These are phyloP conservation scores for Trichoderma koningii DNA, from an alignment of 2,329 filamentous ascomycete genomes.

Conservation along the genomic window DNA sequence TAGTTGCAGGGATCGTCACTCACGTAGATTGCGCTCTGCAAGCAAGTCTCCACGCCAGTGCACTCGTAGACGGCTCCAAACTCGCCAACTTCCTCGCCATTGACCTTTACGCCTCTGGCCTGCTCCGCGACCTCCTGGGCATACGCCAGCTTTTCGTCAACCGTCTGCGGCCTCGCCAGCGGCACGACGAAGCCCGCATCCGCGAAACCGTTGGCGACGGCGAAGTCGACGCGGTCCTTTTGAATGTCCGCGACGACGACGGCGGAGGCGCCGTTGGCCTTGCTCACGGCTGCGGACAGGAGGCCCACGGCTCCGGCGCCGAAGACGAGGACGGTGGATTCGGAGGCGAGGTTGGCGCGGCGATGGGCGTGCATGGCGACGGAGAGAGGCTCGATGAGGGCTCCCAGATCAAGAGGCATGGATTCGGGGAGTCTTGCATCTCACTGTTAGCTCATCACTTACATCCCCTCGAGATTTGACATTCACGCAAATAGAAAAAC, in stretches of 20 bases:
- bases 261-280: constrained; percentile 46
- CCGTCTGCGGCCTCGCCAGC: constrained; percentile 49
- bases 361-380: constrained; percentile 60
- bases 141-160: constrained; percentile 56
- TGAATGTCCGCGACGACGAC: constrained; percentile 61
- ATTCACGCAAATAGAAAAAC: background rate
- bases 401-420: constrained; percentile 55
- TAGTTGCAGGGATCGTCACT: background rate
- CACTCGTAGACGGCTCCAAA: constrained; percentile 74
- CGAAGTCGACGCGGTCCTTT: constrained; percentile 59
- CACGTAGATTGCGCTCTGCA: constrained; percentile 73
- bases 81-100: constrained; percentile 57
- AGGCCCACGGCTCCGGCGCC: constrained; percentile 65
- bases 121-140: constrained; percentile 52
- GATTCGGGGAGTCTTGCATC: constrained; percentile 49
- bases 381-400: constrained; percentile 60
- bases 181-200: constrained; percentile 55
- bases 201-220: constrained; percentile 57
- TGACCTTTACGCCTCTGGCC: constrained; percentile 43
- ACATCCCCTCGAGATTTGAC: background rate
- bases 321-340: constrained; percentile 54
- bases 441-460: background rate
- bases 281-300: constrained; percentile 60
- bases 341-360: constrained; percentile 47
- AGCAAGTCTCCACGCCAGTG: constrained; percentile 74